Evolutionary conservation across 2,329 filamentous ascomycete genomes (phyloP), one percentile per base, ranked within the genome.

Genomic region (Verticillium zaregamsianum): DNA sequence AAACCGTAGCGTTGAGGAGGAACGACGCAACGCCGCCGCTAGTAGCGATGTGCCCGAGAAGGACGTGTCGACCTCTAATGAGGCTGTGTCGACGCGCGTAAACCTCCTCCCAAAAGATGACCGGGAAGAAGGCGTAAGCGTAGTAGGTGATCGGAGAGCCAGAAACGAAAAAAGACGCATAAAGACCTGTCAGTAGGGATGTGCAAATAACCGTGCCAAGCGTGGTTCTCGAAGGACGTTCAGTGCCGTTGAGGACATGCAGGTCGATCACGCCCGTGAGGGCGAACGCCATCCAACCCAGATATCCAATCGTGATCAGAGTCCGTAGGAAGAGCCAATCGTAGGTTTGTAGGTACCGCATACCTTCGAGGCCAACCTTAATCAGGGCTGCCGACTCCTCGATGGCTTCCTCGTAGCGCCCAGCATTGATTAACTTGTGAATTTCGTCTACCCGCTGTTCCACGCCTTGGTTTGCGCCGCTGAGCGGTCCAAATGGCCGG

Each of bases 21-120:
- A 97, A 80, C 32, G 84, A 82, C 25, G 84, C 66, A 33, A 84
- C 76, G 31, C 85, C 86, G 25, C 82, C 78, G 32, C 83, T 77
- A 0, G 89, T 87, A 60, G 83, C 80, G 52, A 93, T 77, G 66
- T 93, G 84, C 1, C 85, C 82, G 66, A 97, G 88, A 9, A 98
- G 78, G 58, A 85, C 81, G 65, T 82, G 83, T 59, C 84, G 81
- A 3, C 93, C 93, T 64, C 87, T 83, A 6, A 77, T 70, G 14
- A 97, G 74, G 52, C 91, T 91, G 55, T 83, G 81, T 61, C 93
- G 85, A 32, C 90, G 86, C 3, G 91, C 91, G 74, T 90, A 94
- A 0, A 97, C 91, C 70, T 97, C 93, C 74, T 97, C 94, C 95
- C 95, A 99, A 78, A 99, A 98, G 62, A 92, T 85, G 2, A 97